Evolutionary conservation across 2,329 filamentous ascomycete genomes (phyloP).

Genomic region (Cyphellophora attinorum): DNA sequence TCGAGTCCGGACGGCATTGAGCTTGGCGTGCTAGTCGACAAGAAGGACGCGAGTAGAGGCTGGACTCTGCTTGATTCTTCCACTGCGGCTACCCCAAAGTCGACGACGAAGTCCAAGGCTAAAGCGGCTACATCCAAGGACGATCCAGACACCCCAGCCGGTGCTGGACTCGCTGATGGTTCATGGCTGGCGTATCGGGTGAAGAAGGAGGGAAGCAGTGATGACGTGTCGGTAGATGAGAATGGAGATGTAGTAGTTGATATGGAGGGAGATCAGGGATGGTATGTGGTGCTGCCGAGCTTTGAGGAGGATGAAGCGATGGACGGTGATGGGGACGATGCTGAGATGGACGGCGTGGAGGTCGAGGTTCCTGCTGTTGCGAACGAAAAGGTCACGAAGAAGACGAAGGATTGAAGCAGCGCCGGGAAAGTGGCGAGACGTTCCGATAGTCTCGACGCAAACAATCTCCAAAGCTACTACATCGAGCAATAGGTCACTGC

Average conservation of each 20-base stretch:
- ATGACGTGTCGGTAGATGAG: conserved; percentile 9
- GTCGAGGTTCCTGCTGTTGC: conserved; percentile 1
- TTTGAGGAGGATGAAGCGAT: conserved; percentile 20
- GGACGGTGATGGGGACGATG: too few relatives aligned
- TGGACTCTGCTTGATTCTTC: conserved; percentile 33
- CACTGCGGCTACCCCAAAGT: conserved; percentile 10
- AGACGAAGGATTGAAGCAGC: background rate
- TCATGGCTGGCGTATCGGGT: conserved; percentile 30
- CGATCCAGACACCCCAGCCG: conserved; percentile 23
- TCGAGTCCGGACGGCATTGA: conserved; percentile 32
- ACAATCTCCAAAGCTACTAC: too few relatives aligned
- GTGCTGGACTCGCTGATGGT: conserved; percentile 29
- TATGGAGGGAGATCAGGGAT: conserved; percentile 18
- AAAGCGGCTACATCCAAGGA: conserved; percentile 22
- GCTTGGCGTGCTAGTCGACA: conserved; percentile 38
- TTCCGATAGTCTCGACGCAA: too few relatives aligned
- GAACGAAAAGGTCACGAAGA: background rate
- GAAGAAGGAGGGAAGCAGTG: conserved; percentile 8
- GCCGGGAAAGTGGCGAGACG: background rate
- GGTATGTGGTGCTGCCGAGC: conserved; percentile 21
- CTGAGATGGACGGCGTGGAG: too few relatives aligned
- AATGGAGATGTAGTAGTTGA: conserved; percentile 15
- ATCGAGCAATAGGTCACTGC: too few relatives aligned
- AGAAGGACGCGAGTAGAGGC: conserved; percentile 38
- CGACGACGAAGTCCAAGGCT: conserved; percentile 8